phyloP scores from a whole-genome alignment of 768 basidiomycete species.

The Russula sp. region DNA sequence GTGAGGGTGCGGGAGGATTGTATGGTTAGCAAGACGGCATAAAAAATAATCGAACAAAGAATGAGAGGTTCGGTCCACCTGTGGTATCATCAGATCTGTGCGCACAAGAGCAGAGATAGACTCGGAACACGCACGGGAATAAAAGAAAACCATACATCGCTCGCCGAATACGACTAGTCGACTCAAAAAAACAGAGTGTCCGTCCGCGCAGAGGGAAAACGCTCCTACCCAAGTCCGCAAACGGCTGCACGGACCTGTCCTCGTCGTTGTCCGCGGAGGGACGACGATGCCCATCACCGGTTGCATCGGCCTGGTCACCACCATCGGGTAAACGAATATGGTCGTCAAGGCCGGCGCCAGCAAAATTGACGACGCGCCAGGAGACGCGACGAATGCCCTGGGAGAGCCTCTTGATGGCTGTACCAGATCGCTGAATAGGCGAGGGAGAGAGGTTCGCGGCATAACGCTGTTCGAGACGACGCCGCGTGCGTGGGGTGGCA shows the following conservation, averaged over 20 bases:
- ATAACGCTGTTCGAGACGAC: constrained; percentile 50
- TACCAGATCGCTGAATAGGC: constrained; percentile 52
- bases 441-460: constrained; percentile 51
- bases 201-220: constrained; percentile 64
- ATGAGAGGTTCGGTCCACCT: constrained; percentile 88
- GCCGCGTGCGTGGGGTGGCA: constrained; percentile 38
- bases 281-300: neutral
- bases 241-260: constrained; percentile 32
- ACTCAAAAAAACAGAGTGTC: constrained; percentile 74
- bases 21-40: constrained; percentile 76
- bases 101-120: neutral
- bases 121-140: constrained; percentile 56
- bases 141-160: constrained; percentile 66
- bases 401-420: constrained; percentile 56
- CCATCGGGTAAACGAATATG: constrained; percentile 51
- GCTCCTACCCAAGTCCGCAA: constrained; percentile 44
- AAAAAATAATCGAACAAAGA: constrained; percentile 76
- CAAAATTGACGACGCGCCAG: constrained; percentile 78
- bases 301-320: constrained; percentile 33
- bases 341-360: constrained; percentile 56
- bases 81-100: neutral
- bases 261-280: constrained; percentile 29
- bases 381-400: constrained; percentile 61
- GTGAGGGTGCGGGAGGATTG: constrained; percentile 66
- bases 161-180: constrained; percentile 60